Conservation (phyloP, 2,329 filamentous ascomycete species). For the Fusarium sp. region DNA sequence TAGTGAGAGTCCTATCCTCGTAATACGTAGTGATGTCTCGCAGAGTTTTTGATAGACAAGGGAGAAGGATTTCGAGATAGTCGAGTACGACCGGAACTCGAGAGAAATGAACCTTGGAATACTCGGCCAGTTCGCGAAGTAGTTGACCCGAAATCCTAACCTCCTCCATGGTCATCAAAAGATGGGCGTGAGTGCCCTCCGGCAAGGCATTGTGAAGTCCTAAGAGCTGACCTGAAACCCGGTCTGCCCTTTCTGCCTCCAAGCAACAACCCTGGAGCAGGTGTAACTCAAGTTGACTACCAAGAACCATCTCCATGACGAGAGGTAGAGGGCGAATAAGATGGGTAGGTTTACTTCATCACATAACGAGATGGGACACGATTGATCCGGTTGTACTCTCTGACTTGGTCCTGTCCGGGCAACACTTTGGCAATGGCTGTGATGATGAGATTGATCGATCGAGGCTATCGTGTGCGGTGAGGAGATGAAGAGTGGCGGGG, state of each 20-base stretch:
- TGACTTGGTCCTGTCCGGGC: neutral
- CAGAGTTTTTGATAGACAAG: slow-evolving; percentile 66
- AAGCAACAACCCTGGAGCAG: slow-evolving; percentile 66
- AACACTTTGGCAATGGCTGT: slow-evolving; percentile 10
- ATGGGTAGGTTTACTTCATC: slow-evolving; percentile 36
- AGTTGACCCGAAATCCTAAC: slow-evolving; percentile 59
- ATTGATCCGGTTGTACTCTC: slow-evolving; percentile 14
- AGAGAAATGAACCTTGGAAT: slow-evolving; percentile 64
- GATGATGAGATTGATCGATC: slow-evolving; percentile 28
- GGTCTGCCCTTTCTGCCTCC: slow-evolving; percentile 67
- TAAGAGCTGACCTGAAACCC: slow-evolving; percentile 62
- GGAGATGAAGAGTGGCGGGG: slow-evolving; percentile 16
- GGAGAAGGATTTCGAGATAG: slow-evolving; percentile 69
- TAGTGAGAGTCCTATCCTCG: slow-evolving; percentile 62
- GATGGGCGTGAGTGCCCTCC: slow-evolving; percentile 60
- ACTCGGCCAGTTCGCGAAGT: slow-evolving; percentile 68
- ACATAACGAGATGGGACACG: slow-evolving; percentile 29
- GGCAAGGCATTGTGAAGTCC: slow-evolving; percentile 62
- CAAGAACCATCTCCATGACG: slow-evolving; percentile 51
- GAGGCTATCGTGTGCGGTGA: slow-evolving; percentile 39
- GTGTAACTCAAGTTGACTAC: slow-evolving; percentile 51
- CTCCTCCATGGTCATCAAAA: slow-evolving; percentile 63
- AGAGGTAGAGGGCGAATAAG: slow-evolving; percentile 28
- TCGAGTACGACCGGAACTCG: slow-evolving; percentile 66
- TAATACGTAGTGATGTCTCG: slow-evolving; percentile 66